Conservation (phyloP, 176 grass and related monocot species). For the Zoysia japonica region DNA sequence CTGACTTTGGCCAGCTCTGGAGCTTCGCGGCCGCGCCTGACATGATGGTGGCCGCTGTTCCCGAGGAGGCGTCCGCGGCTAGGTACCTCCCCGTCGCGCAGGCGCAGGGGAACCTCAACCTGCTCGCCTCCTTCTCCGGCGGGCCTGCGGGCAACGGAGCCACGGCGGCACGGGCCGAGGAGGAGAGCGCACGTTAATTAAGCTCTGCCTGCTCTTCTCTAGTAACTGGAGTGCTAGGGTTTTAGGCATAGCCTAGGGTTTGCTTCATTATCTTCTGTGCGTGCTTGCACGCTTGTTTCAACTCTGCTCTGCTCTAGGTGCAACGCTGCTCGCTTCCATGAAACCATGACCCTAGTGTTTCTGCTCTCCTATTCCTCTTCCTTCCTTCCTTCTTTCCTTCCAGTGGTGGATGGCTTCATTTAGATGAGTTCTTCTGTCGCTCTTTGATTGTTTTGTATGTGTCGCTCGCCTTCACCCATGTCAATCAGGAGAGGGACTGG, state of each 20-base stretch:
- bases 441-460: too few species aligned
- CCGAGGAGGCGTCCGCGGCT: constrained; percentile 73
- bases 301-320: too few species aligned
- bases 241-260: constrained; percentile 42
- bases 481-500: too few species aligned
- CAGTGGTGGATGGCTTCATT: too few species aligned
- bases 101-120: constrained; percentile 88
- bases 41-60: constrained; percentile 56
- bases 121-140: constrained; percentile 76
- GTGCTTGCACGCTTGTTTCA: too few species aligned
- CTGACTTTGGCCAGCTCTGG: constrained; percentile 80
- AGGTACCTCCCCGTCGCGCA: constrained; percentile 84
- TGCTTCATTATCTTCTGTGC: not conserved
- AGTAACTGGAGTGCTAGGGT: constrained; percentile 18
- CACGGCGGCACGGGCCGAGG: constrained; percentile 43
- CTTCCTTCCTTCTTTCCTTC: too few species aligned
- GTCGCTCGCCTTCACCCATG: too few species aligned
- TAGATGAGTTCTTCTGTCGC: too few species aligned
- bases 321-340: too few species aligned
- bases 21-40: constrained; percentile 78
- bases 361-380: too few species aligned
- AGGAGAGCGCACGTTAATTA: constrained; percentile 59
- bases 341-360: too few species aligned
- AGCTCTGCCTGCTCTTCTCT: not conserved
- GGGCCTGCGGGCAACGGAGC: constrained; percentile 36